phyloP scores from a whole-genome alignment of 1,284 basidiomycete genomes.

The Mycena citricolor region DNA sequence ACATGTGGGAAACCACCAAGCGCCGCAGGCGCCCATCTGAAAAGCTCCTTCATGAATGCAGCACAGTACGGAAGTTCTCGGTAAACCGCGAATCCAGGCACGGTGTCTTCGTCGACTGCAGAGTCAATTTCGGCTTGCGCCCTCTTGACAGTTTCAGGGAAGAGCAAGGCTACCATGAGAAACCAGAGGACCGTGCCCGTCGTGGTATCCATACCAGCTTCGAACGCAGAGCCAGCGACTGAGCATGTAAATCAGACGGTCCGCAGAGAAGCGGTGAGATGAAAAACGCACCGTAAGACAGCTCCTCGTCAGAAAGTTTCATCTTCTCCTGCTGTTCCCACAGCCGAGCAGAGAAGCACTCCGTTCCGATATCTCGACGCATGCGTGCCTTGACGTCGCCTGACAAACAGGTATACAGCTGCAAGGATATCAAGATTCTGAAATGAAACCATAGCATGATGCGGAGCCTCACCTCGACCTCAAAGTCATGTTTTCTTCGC shows the following conservation, averaged over 20 bases:
- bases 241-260: no score
- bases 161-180: constrained; percentile 14
- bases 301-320: constrained; percentile 10
- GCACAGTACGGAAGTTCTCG: not conserved
- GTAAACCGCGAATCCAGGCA: not conserved
- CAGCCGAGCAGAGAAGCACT: constrained; percentile 27
- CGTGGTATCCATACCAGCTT: not conserved
- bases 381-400: constrained; percentile 26
- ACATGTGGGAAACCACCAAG: constrained; percentile 24
- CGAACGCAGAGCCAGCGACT: constrained; percentile 3
- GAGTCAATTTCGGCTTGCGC: constrained; percentile 18
- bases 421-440: not conserved
- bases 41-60: constrained; percentile 4
- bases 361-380: constrained; percentile 18
- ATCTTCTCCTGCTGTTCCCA: constrained; percentile 15
- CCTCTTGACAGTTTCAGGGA: constrained; percentile 11
- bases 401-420: constrained; percentile 26
- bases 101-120: constrained; percentile 1
- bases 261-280: not conserved
- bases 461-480: constrained; percentile 20
- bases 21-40: constrained; percentile 18
- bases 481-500: constrained; percentile 23
- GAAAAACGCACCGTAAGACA: constrained; percentile 13
- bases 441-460: not conserved
- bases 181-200: constrained; percentile 1